These are phyloP conservation scores for Rubus parviflorus DNA, from an alignment of 306 rosid genomes.

Conservation along the genomic window DNA sequence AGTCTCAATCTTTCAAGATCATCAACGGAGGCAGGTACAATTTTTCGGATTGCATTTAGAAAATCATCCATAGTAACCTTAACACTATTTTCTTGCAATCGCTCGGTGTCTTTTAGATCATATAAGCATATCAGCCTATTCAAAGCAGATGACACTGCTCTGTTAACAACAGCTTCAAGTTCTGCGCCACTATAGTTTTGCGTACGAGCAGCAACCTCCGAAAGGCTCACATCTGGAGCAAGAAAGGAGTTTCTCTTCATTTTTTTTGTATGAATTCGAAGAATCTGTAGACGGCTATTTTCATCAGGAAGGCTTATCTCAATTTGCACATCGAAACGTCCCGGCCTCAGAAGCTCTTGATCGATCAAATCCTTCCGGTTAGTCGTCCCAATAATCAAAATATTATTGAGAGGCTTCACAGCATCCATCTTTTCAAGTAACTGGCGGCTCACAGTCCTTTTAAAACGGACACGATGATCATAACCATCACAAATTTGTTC, in stretches of 20 bases:
- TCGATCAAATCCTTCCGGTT: too few relatives aligned
- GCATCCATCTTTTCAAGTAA: too few relatives aligned
- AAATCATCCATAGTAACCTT: slow-evolving; percentile 90
- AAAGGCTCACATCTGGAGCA: slow-evolving; percentile 78
- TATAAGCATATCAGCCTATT: slow-evolving; percentile 78
- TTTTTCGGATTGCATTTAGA: slow-evolving; percentile 69
- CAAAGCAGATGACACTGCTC: slow-evolving; percentile 91
- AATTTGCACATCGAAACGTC: slow-evolving; percentile 89
- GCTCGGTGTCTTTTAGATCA: slow-evolving; percentile 31
- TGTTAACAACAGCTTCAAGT: slow-evolving; percentile 96
- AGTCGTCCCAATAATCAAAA: too few relatives aligned
- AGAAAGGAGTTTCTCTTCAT: slow-evolving; percentile 93
- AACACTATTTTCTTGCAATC: slow-evolving; percentile 79
- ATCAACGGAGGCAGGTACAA: slow-evolving; percentile 79
- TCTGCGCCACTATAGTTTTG: slow-evolving; percentile 93
- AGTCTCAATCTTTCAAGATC: slow-evolving; percentile 82
- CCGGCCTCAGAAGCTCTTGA: slow-evolving; percentile 46
- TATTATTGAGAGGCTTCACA: too few relatives aligned
- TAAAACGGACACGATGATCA: too few relatives aligned
- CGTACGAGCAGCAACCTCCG: slow-evolving; percentile 89
- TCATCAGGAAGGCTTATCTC: slow-evolving; percentile 96
- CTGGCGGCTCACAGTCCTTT: too few relatives aligned
- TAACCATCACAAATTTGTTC: too few relatives aligned
- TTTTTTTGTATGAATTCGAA: slow-evolving; percentile 84
- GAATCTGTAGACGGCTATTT: slow-evolving; percentile 84